Evolutionary conservation across 2,329 filamentous ascomycete genomes (phyloP).

Genomic region (Penicillium sp.): DNA sequence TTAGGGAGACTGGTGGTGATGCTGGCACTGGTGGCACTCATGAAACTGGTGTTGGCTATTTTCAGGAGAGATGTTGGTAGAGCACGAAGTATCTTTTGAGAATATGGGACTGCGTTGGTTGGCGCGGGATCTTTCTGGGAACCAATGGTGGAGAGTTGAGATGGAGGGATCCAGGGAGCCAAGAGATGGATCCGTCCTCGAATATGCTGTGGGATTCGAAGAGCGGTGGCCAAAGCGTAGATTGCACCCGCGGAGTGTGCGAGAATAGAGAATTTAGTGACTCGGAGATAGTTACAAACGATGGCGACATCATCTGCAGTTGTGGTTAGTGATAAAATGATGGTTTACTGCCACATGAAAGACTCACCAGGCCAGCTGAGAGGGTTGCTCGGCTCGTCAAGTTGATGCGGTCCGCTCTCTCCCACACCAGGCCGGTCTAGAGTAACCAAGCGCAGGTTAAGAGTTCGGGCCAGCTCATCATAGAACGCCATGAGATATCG

Average conservation of each 20-base stretch:
- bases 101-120: slow-evolving; percentile 81
- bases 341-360: not conserved
- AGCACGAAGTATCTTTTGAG: slow-evolving; percentile 84
- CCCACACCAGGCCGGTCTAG: slow-evolving; percentile 92
- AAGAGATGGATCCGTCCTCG: slow-evolving; percentile 90
- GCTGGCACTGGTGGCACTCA: slow-evolving; percentile 84
- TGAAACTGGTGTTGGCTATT: slow-evolving; percentile 92
- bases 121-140: slow-evolving; percentile 72
- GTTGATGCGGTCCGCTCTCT: slow-evolving; percentile 75
- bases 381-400: slow-evolving; percentile 78
- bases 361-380: slow-evolving; percentile 86
- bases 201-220: slow-evolving; percentile 95
- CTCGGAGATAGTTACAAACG: slow-evolving; percentile 87
- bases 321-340: not conserved
- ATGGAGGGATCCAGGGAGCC: slow-evolving; percentile 89
- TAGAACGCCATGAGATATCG: slow-evolving; percentile 96
- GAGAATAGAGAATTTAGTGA: slow-evolving; percentile 93
- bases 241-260: slow-evolving; percentile 98
- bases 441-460: slow-evolving; percentile 87
- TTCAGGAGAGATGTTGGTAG: slow-evolving; percentile 88
- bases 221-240: slow-evolving; percentile 89
- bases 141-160: slow-evolving; percentile 79
- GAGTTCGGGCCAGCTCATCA: slow-evolving; percentile 84
- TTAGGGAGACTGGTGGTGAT: slow-evolving; percentile 76
- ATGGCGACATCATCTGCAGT: slow-evolving; percentile 74